Evolutionary conservation across 1,284 basidiomycete genomes (phyloP), one percentile per base, ranked within the genome.

Genomic region (Microbotryum silenes-acaulis): DNA sequence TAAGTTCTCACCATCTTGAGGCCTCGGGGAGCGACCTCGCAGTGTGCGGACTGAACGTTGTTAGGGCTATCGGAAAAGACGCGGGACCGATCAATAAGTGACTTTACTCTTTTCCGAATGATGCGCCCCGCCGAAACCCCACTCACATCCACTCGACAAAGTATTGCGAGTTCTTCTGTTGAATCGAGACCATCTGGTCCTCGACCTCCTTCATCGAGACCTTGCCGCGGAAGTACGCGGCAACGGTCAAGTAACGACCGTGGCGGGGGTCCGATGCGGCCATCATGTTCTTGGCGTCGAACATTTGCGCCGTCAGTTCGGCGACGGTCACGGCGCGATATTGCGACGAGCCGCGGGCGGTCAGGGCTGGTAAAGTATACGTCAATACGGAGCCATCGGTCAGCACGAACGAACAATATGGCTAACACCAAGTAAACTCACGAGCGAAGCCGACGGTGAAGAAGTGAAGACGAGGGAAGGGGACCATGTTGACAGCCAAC

Each of bases 401-500:
- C 37, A 42, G 12, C 37, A 42, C 37, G 31, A 42, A 42, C 16
- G 37, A 42, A 42, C 37, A 18, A 10, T 42, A 42, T 16, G 37
- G 59, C 57, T 37, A 27, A 23, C 2, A 25, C 25, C 25, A 12
- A 25, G 48, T 21, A n/a, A 48, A 42, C 37, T 42, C 37, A 42
- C 37, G 37, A 42, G 37, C 37, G 37, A 42, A 42, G 37, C 37
- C 37, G 12, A 42, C 37, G 48, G 21, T 50, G 21, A 50, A 50
- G 85, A 97, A 97, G 79, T 97, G 94, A 51, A 97, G 87, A 87
- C 93, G 68, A 48, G 70, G 70, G 69, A 71, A 72, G 50, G 70
- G 71, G 27, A 76, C 74, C 91, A 97, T 92, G 86, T 97, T 97
- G 77, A 97, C 93, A 68, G 92, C 93, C 70, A 97, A 81, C 80